Conservation (phyloP, 2,329 filamentous ascomycete genomes). For the Penicillium corylophilum region DNA sequence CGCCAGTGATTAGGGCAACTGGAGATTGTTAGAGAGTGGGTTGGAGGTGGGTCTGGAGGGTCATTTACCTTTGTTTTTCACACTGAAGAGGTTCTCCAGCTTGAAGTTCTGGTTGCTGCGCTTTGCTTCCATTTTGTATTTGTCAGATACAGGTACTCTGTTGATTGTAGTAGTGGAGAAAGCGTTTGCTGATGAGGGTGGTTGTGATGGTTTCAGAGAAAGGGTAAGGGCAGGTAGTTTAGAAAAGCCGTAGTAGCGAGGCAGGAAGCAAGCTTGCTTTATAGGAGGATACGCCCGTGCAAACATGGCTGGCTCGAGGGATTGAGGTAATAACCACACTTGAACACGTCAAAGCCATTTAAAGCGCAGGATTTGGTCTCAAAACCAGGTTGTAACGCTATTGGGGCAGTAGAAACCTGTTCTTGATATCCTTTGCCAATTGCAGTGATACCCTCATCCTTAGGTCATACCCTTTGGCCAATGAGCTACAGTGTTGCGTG, state of each 20-base stretch:
- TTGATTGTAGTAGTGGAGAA: background rate
- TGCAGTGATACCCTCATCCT: background rate
- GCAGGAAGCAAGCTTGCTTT: background rate
- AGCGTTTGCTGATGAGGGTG: background rate
- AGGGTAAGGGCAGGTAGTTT: background rate
- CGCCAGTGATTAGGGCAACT: slow-evolving; percentile 61
- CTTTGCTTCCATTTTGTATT: slow-evolving; percentile 29
- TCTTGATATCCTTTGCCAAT: too few species aligned
- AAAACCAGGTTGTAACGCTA: background rate
- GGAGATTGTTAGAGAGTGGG: background rate
- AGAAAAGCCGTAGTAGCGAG: background rate
- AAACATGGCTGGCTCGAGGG: background rate
- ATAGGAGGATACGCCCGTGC: background rate
- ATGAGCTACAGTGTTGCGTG: background rate
- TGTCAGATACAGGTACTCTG: background rate
- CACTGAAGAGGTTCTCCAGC: slow-evolving; percentile 54
- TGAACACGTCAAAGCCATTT: background rate
- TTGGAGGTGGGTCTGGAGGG: background rate
- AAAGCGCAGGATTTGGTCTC: background rate
- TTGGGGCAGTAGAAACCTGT: background rate
- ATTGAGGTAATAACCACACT: background rate
- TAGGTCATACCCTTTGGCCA: background rate
- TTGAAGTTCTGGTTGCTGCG: slow-evolving; percentile 46
- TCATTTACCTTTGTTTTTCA: slow-evolving; percentile 47
- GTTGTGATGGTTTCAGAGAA: background rate